phyloP scores from a whole-genome alignment of 768 basidiomycete species.

The Sistotremastrum niveocremeum region DNA sequence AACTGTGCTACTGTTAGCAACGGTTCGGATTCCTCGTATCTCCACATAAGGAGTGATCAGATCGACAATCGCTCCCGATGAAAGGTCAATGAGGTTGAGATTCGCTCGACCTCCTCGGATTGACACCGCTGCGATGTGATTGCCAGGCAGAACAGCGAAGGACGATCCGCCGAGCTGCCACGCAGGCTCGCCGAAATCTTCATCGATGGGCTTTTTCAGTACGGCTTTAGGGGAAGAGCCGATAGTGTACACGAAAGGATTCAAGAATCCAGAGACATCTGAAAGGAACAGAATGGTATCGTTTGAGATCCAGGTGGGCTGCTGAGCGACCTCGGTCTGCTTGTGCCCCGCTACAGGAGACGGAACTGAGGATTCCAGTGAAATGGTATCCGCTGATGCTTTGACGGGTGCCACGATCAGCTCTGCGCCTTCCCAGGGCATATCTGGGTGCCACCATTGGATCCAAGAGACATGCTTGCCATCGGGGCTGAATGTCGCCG shows the following conservation, averaged over 20 bases:
- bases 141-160: constrained; percentile 21
- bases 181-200: constrained; percentile 46
- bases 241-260: constrained; percentile 44
- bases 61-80: no score
- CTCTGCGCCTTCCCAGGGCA: constrained; percentile 59
- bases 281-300: constrained; percentile 47
- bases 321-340: constrained; percentile 33
- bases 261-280: constrained; percentile 53
- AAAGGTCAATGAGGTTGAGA: no score
- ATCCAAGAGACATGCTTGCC: constrained; percentile 47
- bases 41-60: constrained; percentile 24
- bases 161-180: constrained; percentile 40
- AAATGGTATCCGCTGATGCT: constrained; percentile 8
- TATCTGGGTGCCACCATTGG: constrained; percentile 56
- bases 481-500: constrained; percentile 45
- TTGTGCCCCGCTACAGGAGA: constrained; percentile 36
- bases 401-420: constrained; percentile 39
- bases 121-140: no score
- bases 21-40: constrained; percentile 22
- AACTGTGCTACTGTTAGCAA: constrained; percentile 17
- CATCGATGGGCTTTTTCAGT: constrained; percentile 27
- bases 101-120: no score
- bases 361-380: constrained; percentile 2
- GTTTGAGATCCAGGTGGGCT: constrained; percentile 47
- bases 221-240: constrained; percentile 19